Evolutionary conservation across 225 moss, liverwort and hornwort species (phyloP), one percentile per base, ranked within the genome.

Genomic region (Climacium dendroides): DNA sequence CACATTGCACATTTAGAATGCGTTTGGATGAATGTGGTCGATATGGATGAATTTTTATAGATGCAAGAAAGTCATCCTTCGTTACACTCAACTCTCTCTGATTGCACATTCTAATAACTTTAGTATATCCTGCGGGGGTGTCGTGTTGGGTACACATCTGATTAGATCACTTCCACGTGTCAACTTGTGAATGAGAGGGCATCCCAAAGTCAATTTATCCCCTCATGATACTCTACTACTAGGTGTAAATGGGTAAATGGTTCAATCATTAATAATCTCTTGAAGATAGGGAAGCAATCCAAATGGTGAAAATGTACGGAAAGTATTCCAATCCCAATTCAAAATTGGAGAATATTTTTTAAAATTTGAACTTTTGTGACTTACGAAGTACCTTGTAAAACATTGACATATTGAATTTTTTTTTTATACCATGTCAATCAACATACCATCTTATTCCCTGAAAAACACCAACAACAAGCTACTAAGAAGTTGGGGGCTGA

Each of bases 401-500:
- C n/a, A 7, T 6, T 11, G 30, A 2, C 1, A 10, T 18, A 29
- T 19, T 48, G 5, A 48, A 32, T 0, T 4, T 43, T 30, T 18
- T 7, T 11, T 29, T 29, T 7, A 74, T 19, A 20, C 0, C 20
- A 32, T 50, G 0, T 50, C 34, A 34, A 19, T 48, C 7, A 50
- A 8, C 0, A 52, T 3, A 50, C 0, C 8, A 22, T 50, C 22
- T 5, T 22, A 52, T 50, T 3, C 17, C 1, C 13, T 3, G 0
- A 74, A 1, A 74, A 34, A 34, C 0, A 52, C 22, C 50, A 52
- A 13, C 5, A 5, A 34, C 1, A 74, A 34, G 22, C 14, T 52
- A 35, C 1, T 34, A 5, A 3, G 2, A 52, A 75, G 7, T 12
- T 32, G 1, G 5, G 13, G 13, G 13, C 0, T 0, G 0, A 7